phyloP scores from a whole-genome alignment of 805 yeast genomes.

The Myxozyma vanderwaltii region DNA sequence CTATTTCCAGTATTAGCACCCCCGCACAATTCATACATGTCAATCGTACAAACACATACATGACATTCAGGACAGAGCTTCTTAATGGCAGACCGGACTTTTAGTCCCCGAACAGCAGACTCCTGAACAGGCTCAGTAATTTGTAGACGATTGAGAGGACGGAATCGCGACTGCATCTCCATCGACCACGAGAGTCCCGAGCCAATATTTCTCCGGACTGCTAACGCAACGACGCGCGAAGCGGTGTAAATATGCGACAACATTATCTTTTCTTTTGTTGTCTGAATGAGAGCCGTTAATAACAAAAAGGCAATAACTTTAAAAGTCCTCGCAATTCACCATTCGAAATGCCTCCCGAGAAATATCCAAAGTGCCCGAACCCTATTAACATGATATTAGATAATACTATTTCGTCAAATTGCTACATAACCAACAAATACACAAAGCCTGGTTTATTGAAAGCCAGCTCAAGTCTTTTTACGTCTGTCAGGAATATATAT shows the following conservation, averaged over 20 bases:
- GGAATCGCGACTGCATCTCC: slow-evolving; percentile 13
- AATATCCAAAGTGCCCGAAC: neutral
- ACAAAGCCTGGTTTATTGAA: no score
- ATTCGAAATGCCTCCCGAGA: no score
- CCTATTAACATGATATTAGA: neutral
- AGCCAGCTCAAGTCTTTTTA: no score
- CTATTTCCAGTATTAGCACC: neutral
- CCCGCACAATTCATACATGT: neutral
- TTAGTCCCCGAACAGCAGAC: slow-evolving; percentile 64
- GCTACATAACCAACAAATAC: no score
- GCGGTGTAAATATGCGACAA: slow-evolving; percentile 13
- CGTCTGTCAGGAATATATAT: no score
- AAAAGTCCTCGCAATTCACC: no score
- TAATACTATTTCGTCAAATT: neutral
- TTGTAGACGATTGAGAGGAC: neutral
- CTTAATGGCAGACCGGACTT: slow-evolving; percentile 89
- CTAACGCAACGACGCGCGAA: slow-evolving; percentile 11
- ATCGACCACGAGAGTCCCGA: slow-evolving; percentile 23
- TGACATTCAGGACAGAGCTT: slow-evolving; percentile 91
- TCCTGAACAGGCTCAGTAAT: neutral
- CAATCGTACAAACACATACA: slow-evolving; percentile 69
- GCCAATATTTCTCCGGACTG: slow-evolving; percentile 8
- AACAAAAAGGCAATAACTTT: no score
- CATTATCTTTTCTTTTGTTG: neutral
- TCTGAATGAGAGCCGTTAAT: neutral